Evolutionary conservation across 129 eudicot species (phyloP).

Genomic region (Glebionis coronaria): DNA sequence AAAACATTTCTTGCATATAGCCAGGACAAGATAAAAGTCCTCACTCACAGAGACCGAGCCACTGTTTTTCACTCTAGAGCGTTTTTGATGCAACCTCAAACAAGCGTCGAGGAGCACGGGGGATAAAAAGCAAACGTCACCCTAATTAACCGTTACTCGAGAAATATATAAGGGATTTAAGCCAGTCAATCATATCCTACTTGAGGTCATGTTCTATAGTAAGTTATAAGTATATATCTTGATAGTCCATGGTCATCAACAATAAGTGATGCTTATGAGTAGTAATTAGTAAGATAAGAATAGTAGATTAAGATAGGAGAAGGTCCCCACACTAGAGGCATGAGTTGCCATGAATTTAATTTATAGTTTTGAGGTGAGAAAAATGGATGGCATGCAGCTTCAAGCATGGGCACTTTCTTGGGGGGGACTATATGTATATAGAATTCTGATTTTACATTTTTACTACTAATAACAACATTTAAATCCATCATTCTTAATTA

Average conservation of each 20-base stretch:
- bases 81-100: too few species aligned
- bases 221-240: not conserved
- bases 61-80: too few species aligned
- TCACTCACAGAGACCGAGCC: too few species aligned
- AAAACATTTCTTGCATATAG: too few species aligned
- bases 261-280: not conserved
- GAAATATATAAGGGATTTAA: too few species aligned
- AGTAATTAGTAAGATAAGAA: not conserved
- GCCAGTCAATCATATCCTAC: too few species aligned
- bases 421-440: slow-evolving; percentile 19
- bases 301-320: not conserved
- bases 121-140: too few species aligned
- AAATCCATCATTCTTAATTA: not conserved
- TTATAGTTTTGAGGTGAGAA: slow-evolving; percentile 23
- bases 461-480: slow-evolving; percentile 5
- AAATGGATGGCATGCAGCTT: slow-evolving; percentile 13
- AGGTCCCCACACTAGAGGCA: slow-evolving; percentile 28
- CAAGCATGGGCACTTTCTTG: slow-evolving; percentile 38
- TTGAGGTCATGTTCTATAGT: too few species aligned
- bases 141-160: too few species aligned
- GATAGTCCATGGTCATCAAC: not conserved
- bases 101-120: too few species aligned
- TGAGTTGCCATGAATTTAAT: slow-evolving; percentile 27
- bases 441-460: slow-evolving; percentile 13
- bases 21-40: too few species aligned